Conservation (phyloP, 1,139 yeast genomes). For the Hyphopichia burtonii region DNA sequence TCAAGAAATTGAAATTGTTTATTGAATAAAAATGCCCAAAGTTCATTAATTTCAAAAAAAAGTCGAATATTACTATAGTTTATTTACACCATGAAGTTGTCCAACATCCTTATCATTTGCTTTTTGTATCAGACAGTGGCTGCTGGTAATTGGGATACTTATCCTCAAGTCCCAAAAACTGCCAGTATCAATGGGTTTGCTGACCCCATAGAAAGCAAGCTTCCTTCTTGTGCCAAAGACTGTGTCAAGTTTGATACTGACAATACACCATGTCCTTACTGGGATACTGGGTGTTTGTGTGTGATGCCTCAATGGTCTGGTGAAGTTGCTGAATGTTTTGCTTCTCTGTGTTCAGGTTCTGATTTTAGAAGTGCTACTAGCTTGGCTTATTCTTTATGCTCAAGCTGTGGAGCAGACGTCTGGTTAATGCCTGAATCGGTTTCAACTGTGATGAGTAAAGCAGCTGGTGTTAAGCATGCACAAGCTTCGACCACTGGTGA, state of each 20-base stretch:
- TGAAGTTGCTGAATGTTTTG: constrained; percentile 45
- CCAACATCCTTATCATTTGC: neutral
- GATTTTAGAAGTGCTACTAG: constrained; percentile 40
- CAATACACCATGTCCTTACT: constrained; percentile 47
- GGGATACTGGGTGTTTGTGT: constrained; percentile 56
- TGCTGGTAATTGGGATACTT: constrained; percentile 20
- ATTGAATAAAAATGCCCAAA: no score
- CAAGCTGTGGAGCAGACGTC: constrained; percentile 42
- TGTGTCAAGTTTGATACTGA: constrained; percentile 24
- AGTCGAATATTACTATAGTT: no score
- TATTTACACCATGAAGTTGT: neutral
- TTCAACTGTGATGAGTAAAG: constrained; percentile 27
- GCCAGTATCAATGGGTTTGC: constrained; percentile 45
- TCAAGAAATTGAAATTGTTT: no score
- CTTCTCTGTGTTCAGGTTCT: constrained; percentile 36
- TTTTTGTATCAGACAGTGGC: neutral
- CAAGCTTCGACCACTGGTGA: constrained; percentile 5
- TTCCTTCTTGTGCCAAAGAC: constrained; percentile 29
- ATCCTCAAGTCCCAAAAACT: constrained; percentile 38
- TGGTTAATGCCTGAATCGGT: constrained; percentile 48
- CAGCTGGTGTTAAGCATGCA: constrained; percentile 22
- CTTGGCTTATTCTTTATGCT: constrained; percentile 43
- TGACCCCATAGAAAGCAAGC: constrained; percentile 29
- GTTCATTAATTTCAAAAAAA: no score
- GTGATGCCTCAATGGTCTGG: constrained; percentile 51